Percentiles rank a stretch among this genome's conserved stretches.
These are phyloP conservation scores for Ulmus americana DNA, from an alignment of 331 rosid genomes.

Conservation along the genomic window DNA sequence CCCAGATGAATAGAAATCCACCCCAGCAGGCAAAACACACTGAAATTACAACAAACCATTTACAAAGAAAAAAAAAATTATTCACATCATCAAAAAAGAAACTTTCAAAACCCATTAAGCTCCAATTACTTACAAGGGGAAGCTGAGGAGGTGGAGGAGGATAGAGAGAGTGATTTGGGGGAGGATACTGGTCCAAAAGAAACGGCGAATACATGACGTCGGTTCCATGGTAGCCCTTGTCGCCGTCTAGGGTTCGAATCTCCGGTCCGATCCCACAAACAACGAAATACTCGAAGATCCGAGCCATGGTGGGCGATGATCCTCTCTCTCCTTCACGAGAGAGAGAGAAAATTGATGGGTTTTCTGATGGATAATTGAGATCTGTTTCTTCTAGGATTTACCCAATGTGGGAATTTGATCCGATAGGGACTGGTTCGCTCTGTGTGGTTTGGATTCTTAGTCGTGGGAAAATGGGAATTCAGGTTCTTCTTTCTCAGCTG, in stretches of 20 bases:
- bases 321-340: slow-evolving; percentile 34
- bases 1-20: slow-evolving; percentile 63
- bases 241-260: slow-evolving; percentile 74
- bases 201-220: slow-evolving; percentile 56
- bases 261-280: slow-evolving; percentile 98
- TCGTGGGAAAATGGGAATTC: background rate
- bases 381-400: background rate
- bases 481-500: background rate
- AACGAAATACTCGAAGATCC: slow-evolving; percentile 87
- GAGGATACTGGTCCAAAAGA: slow-evolving; percentile 81
- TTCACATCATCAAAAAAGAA: background rate
- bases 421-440: background rate
- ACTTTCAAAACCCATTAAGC: background rate
- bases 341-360: background rate
- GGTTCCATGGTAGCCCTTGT: slow-evolving; percentile 79
- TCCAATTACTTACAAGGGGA: slow-evolving; percentile 50
- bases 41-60: slow-evolving; percentile 27
- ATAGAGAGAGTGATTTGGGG: slow-evolving; percentile 62
- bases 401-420: background rate
- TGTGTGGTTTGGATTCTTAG: background rate
- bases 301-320: slow-evolving; percentile 53
- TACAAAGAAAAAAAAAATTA: background rate
- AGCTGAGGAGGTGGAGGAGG: slow-evolving; percentile 99
- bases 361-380: background rate
- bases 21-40: slow-evolving; percentile 97